Evolutionary conservation across 768 basidiomycete species (phyloP), one percentile per base, ranked within the genome.

Genomic region (Agrocybe chaxingu): DNA sequence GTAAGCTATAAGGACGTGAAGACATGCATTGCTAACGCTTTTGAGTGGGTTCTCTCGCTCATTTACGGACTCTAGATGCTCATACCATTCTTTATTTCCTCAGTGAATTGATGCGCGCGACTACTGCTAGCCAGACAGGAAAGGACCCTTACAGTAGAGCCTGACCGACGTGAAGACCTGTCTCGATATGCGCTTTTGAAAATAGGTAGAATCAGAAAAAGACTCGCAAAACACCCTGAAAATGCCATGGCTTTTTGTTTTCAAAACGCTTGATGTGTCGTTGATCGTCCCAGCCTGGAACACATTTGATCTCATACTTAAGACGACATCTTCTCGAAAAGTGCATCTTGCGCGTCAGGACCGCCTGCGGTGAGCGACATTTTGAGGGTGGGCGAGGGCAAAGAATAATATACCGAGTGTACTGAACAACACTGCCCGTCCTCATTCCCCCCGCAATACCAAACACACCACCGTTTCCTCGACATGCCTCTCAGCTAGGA

Each of bases 1-100:
- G 93, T 97, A 36, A 90, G 83, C 63, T 97, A 94, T 71, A 89
- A 87, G 65, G 94, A 97, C 47, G 79, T 98, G 71, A 95, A 90
- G 70, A 64, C 79, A 2, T 95, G 90, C 64, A 77, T 96, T 35
- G 86, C 93, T 45, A 78, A 82, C 3, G 88, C 93, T 7, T 96
- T 94, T 64, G 76, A 75, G 93, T 94, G 54, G 45, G 87, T 75
- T 42, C 7, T 43, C 43, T 34, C 8, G 18, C 39, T 40, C 40
- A 3, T 38, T 24, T 19, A 11, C 45, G 56, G 35, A 36, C 43
- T 10, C 38, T 48, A 7, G 33, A 16, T 52, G 33, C 24, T 54
- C 2, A 38, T 37, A 16, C 3, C 13, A 6, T 16, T 24, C 18
- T 44, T 48, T 18, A 30, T 24, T 18, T 7, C 33, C 46, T 41